These are phyloP conservation scores for Orbilia blumenaviensis DNA, from an alignment of 2,329 filamentous ascomycete species.

Conservation along the genomic window DNA sequence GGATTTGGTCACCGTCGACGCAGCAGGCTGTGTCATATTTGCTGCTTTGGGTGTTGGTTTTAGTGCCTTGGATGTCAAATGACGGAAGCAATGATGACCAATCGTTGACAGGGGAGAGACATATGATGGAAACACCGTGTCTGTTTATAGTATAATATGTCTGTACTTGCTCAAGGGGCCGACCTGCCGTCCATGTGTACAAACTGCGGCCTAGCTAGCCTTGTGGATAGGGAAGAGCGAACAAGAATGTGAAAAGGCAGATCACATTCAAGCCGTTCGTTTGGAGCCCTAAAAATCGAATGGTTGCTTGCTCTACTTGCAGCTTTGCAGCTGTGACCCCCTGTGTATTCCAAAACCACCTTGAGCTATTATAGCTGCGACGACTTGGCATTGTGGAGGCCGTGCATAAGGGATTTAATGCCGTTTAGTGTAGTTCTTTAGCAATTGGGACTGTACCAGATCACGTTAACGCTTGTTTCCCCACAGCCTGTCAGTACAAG, in stretches of 20 bases:
- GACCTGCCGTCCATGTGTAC: conserved; percentile 14
- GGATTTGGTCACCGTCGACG: background rate
- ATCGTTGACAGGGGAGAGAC: conserved; percentile 11
- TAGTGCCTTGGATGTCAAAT: conserved; percentile 12
- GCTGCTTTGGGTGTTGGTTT: conserved; percentile 14
- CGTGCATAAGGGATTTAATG: conserved; percentile 41
- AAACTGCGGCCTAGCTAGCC: conserved; percentile 9
- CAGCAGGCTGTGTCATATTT: conserved; percentile 39
- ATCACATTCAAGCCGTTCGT: background rate
- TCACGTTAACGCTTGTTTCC: conserved; percentile 28
- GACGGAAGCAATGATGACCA: conserved; percentile 30
- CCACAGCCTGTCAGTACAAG: conserved; percentile 6
- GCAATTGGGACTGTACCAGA: background rate
- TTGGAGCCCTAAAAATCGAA: background rate
- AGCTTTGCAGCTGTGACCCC: background rate
- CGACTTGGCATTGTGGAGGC: background rate
- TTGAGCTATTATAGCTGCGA: conserved; percentile 10
- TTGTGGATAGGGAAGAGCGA: background rate
- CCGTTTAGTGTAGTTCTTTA: conserved; percentile 1
- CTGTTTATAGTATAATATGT: background rate
- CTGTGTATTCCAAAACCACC: background rate
- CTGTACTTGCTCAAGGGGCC: background rate
- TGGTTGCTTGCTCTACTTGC: background rate
- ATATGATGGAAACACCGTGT: background rate
- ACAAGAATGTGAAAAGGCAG: conserved; percentile 6